phyloP scores from a whole-genome alignment of 2,329 filamentous ascomycete species.

The Colletotrichum acutatum region DNA sequence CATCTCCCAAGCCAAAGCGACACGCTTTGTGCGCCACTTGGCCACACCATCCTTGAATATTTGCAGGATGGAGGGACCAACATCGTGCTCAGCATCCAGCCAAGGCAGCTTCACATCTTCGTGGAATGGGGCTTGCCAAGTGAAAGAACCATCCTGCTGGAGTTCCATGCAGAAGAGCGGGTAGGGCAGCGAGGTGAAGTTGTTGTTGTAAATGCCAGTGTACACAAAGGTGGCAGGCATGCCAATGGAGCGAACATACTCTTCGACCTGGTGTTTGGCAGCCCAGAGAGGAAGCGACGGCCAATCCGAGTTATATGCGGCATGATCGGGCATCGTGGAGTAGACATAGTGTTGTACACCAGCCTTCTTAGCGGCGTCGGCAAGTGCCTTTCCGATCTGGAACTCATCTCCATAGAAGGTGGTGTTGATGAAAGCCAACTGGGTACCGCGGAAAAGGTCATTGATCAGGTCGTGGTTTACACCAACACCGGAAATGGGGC shows the following conservation, averaged over 20 bases:
- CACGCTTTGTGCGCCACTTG: constrained; percentile 83
- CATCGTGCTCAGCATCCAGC: constrained; percentile 96
- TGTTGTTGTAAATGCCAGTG: constrained; percentile 98
- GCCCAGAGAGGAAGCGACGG: constrained; percentile 90
- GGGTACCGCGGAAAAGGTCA: constrained; percentile 83
- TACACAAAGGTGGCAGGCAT: constrained; percentile 94
- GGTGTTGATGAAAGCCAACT: constrained; percentile 97
- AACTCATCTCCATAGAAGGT: constrained; percentile 97
- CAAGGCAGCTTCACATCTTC: constrained; percentile 90
- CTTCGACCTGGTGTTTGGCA: constrained; percentile 91
- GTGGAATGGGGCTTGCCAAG: constrained; percentile 95
- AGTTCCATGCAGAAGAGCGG: constrained; percentile 96
- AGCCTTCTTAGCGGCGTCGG: constrained; percentile 86
- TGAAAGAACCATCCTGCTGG: constrained; percentile 84
- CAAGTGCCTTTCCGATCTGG: constrained; percentile 86
- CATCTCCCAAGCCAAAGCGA: constrained; percentile 91
- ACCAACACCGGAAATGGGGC: constrained; percentile 69
- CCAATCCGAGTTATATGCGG: constrained; percentile 80
- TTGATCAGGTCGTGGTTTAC: constrained; percentile 80
- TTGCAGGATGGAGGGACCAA: constrained; percentile 90
- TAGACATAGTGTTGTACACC: constrained; percentile 94
- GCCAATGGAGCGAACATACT: constrained; percentile 85
- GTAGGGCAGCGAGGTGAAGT: constrained; percentile 93
- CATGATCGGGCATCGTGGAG: constrained; percentile 96
- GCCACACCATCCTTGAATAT: constrained; percentile 92